A percentile compares a stretch with the other conserved stretches of the same genome.
Evolutionary conservation across 2,329 filamentous ascomycete species (phyloP).

Genomic region (Coniochaeta sp.): DNA sequence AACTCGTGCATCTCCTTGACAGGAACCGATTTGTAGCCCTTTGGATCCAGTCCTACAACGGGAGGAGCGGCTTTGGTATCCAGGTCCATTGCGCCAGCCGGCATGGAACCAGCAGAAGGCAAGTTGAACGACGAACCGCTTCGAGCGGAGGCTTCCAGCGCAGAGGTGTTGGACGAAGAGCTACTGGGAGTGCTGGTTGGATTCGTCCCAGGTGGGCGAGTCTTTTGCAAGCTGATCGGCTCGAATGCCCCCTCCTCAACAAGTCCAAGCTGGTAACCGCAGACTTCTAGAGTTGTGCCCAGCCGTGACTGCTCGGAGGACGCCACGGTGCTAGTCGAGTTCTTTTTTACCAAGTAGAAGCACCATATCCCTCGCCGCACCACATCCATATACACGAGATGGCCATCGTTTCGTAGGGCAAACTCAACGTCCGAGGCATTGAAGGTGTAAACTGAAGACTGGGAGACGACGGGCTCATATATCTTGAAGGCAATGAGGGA

Average conservation of each 20-base stretch:
- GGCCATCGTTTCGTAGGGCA: conserved; percentile 41
- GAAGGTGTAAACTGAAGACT: conserved; percentile 34
- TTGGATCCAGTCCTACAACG: conserved; percentile 19
- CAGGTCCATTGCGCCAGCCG: not conserved
- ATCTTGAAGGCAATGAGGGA: conserved; percentile 46
- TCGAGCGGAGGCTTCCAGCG: conserved; percentile 27
- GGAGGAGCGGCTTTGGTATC: not conserved
- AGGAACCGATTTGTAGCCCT: conserved; percentile 24
- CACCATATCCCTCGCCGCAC: conserved; percentile 44
- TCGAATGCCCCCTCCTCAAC: conserved; percentile 45
- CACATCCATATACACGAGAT: conserved; percentile 45
- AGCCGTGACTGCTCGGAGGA: conserved; percentile 20
- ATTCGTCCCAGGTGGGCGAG: conserved; percentile 29
- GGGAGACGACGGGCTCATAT: conserved; percentile 41
- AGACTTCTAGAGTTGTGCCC: conserved; percentile 32
- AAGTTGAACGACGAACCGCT: conserved; percentile 19
- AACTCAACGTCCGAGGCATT: conserved; percentile 44
- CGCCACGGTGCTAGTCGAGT: conserved; percentile 20
- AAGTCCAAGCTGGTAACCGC: conserved; percentile 33
- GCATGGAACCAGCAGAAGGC: conserved; percentile 17
- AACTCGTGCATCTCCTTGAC: conserved; percentile 43
- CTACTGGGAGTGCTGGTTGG: conserved; percentile 36
- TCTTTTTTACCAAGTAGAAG: conserved; percentile 40
- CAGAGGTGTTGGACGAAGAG: conserved; percentile 33
- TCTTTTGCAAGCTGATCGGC: conserved; percentile 38